Conservation (phyloP, 805 yeast species). For the Maudiozyma barnettii region DNA sequence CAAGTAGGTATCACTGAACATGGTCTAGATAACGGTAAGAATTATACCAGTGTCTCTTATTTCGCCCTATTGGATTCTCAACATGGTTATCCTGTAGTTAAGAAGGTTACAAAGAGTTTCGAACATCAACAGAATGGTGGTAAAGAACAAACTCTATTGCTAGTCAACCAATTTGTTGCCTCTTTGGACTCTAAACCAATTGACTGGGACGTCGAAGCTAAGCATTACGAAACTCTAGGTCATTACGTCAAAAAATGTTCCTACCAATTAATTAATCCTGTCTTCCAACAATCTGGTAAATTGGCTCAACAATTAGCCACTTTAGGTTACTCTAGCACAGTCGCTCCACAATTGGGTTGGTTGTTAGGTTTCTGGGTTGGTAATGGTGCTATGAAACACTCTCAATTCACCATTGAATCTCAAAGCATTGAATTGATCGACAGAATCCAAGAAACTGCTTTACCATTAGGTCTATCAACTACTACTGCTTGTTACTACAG, state of each 20-base stretch:
- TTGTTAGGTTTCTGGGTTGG: slow-evolving; percentile 35
- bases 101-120: slow-evolving; percentile 2
- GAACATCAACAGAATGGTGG: slow-evolving; percentile 14
- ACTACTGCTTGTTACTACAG: slow-evolving; percentile 1
- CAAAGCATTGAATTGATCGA: slow-evolving; percentile 13
- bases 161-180: slow-evolving; percentile 20
- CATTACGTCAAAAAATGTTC: slow-evolving; percentile 26
- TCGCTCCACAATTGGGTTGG: slow-evolving; percentile 24
- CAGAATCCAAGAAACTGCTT: slow-evolving; percentile 13
- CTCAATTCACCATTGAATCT: slow-evolving; percentile 18
- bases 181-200: slow-evolving; percentile 13
- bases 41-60: slow-evolving; percentile 18
- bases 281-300: slow-evolving; percentile 23
- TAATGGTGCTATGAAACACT: slow-evolving; percentile 14
- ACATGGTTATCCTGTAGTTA: slow-evolving; percentile 4
- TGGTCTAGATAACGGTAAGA: slow-evolving; percentile 3
- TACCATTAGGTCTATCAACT: background rate
- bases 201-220: slow-evolving; percentile 37
- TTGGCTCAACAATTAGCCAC: slow-evolving; percentile 9
- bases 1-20: slow-evolving; percentile 4
- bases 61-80: slow-evolving; percentile 13
- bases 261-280: slow-evolving; percentile 31
- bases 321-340: slow-evolving; percentile 11
- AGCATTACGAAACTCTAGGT: slow-evolving; percentile 23
- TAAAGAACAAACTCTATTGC: slow-evolving; percentile 9